Conservation (phyloP, 1,139 yeast species). For the Candida pseudocylindracea region DNA sequence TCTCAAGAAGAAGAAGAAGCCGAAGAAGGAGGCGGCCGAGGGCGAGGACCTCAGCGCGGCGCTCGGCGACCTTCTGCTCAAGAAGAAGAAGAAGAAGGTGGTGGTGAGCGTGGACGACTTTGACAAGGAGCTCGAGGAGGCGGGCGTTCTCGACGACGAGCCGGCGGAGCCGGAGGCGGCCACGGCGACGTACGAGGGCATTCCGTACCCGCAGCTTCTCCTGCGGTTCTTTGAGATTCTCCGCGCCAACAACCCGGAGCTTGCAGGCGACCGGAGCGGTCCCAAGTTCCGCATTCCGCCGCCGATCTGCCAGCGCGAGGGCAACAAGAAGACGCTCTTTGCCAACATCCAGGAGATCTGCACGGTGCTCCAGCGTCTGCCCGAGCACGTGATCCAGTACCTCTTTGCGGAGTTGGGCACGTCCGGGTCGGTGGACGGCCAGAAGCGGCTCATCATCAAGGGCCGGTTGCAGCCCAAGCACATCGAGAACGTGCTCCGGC, state of each 20-base stretch:
- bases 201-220: conserved; percentile 59
- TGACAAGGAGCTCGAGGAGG: conserved; percentile 76
- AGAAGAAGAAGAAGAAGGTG: conserved; percentile 57
- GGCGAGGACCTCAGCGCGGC: conserved; percentile 30
- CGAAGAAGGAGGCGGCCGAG: conserved; percentile 17
- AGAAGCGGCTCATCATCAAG: conserved; percentile 85
- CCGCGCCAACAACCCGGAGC: conserved; percentile 88
- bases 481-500: conserved; percentile 87
- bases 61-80: conserved; percentile 54
- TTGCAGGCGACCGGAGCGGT: conserved; percentile 91
- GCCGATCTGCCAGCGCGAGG: conserved; percentile 93
- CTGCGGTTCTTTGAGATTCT: conserved; percentile 70
- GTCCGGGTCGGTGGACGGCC: conserved; percentile 96
- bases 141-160: conserved; percentile 45
- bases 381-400: conserved; percentile 92
- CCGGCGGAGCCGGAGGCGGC: conserved; percentile 11
- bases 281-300: conserved; percentile 94
- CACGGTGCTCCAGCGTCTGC: conserved; percentile 84
- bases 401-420: conserved; percentile 98
- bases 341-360: conserved; percentile 92
- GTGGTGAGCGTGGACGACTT: conserved; percentile 41
- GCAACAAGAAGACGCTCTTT: conserved; percentile 87
- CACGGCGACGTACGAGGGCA: conserved; percentile 23
- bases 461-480: conserved; percentile 98
- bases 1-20: conserved; percentile 29